A percentile compares a stretch with the other conserved stretches of the same genome.
Conservation (phyloP, 768 basidiomycete genomes). For the Tephrocybe sp. region DNA sequence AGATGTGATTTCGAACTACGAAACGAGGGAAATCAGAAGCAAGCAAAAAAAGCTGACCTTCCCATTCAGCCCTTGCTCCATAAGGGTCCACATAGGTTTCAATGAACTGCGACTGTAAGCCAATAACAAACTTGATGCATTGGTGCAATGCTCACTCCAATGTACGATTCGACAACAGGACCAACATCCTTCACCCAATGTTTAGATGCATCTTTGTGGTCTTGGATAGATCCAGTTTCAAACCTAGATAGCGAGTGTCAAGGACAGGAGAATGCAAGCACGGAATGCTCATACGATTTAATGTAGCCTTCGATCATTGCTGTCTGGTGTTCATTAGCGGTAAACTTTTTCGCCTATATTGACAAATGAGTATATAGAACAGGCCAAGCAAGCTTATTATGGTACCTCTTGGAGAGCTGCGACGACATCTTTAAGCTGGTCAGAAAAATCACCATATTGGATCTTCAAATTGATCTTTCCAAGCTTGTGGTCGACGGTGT, state of each 20-base stretch:
- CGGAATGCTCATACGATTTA: constrained; percentile 52
- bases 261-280: background rate
- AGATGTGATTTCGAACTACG: constrained; percentile 8
- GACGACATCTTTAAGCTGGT: constrained; percentile 49
- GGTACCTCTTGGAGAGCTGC: constrained; percentile 58
- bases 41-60: constrained; percentile 44
- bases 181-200: constrained; percentile 87
- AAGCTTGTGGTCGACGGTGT: constrained; percentile 44
- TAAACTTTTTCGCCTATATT: constrained; percentile 65
- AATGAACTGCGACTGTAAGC: constrained; percentile 44
- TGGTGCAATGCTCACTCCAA: constrained; percentile 46
- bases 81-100: constrained; percentile 90
- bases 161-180: constrained; percentile 85
- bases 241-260: constrained; percentile 44
- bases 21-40: background rate
- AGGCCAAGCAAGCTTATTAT: background rate
- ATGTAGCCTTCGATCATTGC: constrained; percentile 79
- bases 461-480: constrained; percentile 53
- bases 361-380: background rate
- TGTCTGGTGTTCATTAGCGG: constrained; percentile 68
- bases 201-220: constrained; percentile 73
- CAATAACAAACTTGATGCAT: background rate
- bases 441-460: constrained; percentile 74
- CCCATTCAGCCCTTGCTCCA: constrained; percentile 91
- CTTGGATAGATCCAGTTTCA: constrained; percentile 72